Percentiles rank a stretch among this genome's conserved stretches.
Conservation (phyloP, 345 rosid species). For the Excoecaria agallocha region DNA sequence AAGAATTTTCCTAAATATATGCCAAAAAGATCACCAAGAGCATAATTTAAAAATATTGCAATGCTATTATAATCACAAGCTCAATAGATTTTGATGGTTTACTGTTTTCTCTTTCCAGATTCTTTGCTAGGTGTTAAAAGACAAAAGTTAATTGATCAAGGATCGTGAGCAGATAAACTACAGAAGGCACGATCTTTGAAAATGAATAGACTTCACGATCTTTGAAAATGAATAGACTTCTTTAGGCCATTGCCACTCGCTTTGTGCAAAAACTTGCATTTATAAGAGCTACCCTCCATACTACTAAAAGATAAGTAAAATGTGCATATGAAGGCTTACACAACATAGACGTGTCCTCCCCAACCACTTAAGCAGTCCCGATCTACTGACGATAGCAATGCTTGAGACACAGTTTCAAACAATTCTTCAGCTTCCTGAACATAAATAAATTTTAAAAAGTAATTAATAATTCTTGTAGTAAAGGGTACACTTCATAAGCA, state of each 20-base stretch:
- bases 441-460: conserved; percentile 8
- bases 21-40: background rate
- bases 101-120: background rate
- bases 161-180: background rate
- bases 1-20: background rate
- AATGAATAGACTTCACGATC: too few species aligned
- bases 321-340: conserved; percentile 53
- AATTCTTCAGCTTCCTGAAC: conserved; percentile 85
- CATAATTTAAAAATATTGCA: background rate
- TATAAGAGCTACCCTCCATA: background rate
- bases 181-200: background rate
- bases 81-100: background rate
- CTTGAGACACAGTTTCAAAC: conserved; percentile 86
- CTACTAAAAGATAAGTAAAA: background rate
- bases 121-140: background rate
- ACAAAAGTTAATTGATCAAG: background rate
- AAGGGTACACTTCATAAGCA: background rate
- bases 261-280: background rate
- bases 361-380: conserved; percentile 98
- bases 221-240: background rate
- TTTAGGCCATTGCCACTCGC: background rate
- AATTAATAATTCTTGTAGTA: background rate
- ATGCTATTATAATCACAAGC: background rate
- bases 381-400: conserved; percentile 82
- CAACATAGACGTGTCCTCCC: conserved; percentile 96